Evolutionary conservation across 495 filamentous ascomycete species (phyloP), one percentile per base, ranked within the genome.

Genomic region (Hypoxylon subgilvum): DNA sequence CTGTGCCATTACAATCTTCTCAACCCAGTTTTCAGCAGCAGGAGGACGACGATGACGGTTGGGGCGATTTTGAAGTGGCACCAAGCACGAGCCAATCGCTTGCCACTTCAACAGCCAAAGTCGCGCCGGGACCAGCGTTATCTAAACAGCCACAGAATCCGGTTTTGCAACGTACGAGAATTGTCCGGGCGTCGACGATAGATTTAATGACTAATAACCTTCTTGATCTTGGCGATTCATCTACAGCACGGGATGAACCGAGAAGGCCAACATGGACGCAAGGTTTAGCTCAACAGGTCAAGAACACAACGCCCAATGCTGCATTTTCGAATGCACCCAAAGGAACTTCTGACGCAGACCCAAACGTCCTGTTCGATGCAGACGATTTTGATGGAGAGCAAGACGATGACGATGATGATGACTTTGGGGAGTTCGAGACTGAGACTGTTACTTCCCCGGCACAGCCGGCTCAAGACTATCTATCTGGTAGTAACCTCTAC

Each of bases 11-110:
- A 7, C 46, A 51, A 21, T 10, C 44, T 31, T 43, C 7, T 49
- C 56, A 32, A 22, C 52, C 28, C 41, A 35, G 31, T 18, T 34
- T 36, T 10, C 54, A 43, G 7, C 57, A 71, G 19, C 72, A 77
- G 14, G 69, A 69, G 0, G 76, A 76, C 5, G 79, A 80, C 5
- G 84, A 88, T 27, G 87, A 90, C 65, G 87, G 85, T 9, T 91
- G 87, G 82, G 88, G 88, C 10, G 87, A 90, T 49, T 91, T 91
- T 60, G 88, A 88, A 63, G 79, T 79, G 10, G 81, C 85, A 42
- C 53, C 64, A 30, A 59, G 23, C 13, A 47, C 34, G n/a, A 39
- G 17, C 14, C 45, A 57, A 4, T 32, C 53, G 3, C 32, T 51
- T 14, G 18, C 21, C 10, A 21, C 55, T 52, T 34, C 42, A 28